Evolutionary conservation across 257 asterid genomes (phyloP).

Genomic region (Hygrophila difformis): DNA sequence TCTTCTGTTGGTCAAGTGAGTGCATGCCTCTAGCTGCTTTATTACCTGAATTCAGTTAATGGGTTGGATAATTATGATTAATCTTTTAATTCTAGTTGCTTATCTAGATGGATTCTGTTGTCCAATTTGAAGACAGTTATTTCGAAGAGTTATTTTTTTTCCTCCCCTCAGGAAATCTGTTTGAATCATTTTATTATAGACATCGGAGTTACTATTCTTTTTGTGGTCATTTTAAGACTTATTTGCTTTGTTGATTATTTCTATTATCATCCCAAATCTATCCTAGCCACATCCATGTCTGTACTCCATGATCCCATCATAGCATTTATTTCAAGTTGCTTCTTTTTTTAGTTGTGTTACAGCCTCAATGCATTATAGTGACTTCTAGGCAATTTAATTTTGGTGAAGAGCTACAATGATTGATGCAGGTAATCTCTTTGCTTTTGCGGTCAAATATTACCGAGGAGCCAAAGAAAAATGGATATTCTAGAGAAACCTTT

Average conservation of each 20-base stretch:
- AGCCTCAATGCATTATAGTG: too few species aligned
- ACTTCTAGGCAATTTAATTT: slow-evolving; percentile 3
- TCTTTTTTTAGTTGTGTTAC: slow-evolving; percentile 5
- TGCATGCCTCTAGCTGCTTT: slow-evolving; percentile 12
- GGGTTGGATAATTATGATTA: slow-evolving; percentile 5
- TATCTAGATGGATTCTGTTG: slow-evolving; percentile 1
- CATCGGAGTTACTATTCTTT: too few species aligned
- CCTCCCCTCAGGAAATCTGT: too few species aligned
- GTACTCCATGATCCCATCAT: slow-evolving; percentile 9
- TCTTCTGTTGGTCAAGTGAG: slow-evolving; percentile 97
- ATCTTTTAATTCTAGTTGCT: slow-evolving; percentile 3
- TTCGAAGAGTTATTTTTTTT: too few species aligned
- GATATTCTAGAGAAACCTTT: slow-evolving; percentile 33
- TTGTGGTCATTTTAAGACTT: too few species aligned
- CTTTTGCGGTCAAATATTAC: slow-evolving; percentile 57
- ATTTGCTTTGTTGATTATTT: too few species aligned
- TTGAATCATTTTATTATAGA: too few species aligned
- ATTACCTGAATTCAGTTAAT: slow-evolving; percentile 8
- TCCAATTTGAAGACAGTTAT: too few species aligned
- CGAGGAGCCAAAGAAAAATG: slow-evolving; percentile 27
- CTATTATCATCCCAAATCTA: not conserved
- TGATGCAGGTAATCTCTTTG: slow-evolving; percentile 77
- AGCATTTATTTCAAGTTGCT: not conserved
- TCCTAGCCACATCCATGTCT: slow-evolving; percentile 4
- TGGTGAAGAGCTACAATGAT: slow-evolving; percentile 17